Conservation (phyloP, 495 filamentous ascomycete genomes). For the Neurospora sublineolata region DNA sequence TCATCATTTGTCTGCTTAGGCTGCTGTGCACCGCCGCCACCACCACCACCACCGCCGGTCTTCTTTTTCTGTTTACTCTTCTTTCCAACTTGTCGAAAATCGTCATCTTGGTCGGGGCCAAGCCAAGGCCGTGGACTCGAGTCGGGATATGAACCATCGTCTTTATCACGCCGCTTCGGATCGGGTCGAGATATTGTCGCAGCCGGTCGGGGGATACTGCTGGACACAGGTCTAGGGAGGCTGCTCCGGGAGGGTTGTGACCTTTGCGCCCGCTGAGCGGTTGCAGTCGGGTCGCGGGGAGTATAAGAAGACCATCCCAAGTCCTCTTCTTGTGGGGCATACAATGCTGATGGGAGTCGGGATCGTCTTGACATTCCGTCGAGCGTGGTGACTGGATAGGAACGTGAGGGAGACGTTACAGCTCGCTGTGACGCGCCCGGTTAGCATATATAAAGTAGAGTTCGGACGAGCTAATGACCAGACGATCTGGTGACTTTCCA, state of each 20-base stretch:
- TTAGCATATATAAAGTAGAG: conserved; percentile 1
- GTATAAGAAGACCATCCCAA: not conserved
- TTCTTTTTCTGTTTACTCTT: conserved; percentile 23
- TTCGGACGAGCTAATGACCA: not conserved
- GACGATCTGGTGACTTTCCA: not conserved
- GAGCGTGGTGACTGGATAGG: conserved; percentile 2
- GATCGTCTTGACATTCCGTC: conserved; percentile 9
- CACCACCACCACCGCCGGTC: conserved; percentile 6
- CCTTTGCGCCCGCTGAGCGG: conserved; percentile 11
- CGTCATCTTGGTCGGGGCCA: conserved; percentile 35
- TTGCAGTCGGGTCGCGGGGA: conserved; percentile 9
- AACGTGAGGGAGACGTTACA: not conserved
- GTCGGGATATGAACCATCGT: conserved; percentile 15
- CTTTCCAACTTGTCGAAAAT: conserved; percentile 34
- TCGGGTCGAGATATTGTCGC: not conserved
- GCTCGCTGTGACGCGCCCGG: conserved; percentile 1
- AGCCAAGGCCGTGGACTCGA: conserved; percentile 22
- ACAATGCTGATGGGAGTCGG: not conserved
- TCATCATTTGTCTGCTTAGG: conserved; percentile 7
- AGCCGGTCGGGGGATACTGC: not conserved
- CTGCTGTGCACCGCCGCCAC: conserved; percentile 7
- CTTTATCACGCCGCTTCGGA: conserved; percentile 1
- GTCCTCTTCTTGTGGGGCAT: conserved; percentile 3
- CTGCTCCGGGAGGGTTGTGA: not conserved
- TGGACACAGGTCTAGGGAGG: not conserved